Conservation (phyloP, 2,329 filamentous ascomycete species). For the Mycosphaerelloides madeirae region DNA sequence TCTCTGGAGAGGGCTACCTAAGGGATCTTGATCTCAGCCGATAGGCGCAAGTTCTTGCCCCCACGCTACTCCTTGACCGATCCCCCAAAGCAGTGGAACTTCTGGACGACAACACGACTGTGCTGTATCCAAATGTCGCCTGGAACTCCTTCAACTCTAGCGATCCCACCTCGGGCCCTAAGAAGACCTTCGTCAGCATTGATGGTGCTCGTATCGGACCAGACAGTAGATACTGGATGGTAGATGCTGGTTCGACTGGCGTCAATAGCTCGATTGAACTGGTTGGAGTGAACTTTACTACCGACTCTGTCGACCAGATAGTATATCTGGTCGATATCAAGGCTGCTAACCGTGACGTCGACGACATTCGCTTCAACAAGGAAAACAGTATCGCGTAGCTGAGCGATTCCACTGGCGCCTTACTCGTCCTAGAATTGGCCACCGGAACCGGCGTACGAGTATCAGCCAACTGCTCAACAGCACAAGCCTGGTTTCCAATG, state of each 20-base stretch:
- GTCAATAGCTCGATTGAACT: background rate
- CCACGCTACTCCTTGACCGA: conserved; percentile 5
- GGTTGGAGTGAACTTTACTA: conserved; percentile 1
- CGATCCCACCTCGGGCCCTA: conserved; percentile 21
- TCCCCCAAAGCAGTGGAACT: conserved; percentile 5
- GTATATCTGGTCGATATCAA: background rate
- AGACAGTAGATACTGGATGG: conserved; percentile 27
- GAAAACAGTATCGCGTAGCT: background rate
- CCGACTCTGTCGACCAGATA: background rate
- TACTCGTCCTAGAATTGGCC: background rate
- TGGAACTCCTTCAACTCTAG: conserved; percentile 29
- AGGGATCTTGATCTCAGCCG: conserved; percentile 5
- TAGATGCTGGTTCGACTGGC: conserved; percentile 19
- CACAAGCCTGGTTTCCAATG: background rate
- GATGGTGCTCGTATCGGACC: conserved; percentile 25
- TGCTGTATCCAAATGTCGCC: conserved; percentile 25
- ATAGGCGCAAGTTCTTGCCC: conserved; percentile 7
- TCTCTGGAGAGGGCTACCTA: conserved; percentile 7
- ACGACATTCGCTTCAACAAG: conserved; percentile 1
- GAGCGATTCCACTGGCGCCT: conserved; percentile 1
- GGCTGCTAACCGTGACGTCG: background rate
- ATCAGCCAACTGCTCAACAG: background rate
- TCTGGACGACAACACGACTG: conserved; percentile 16
- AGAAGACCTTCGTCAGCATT: conserved; percentile 23
- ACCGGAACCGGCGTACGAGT: background rate